phyloP scores from a whole-genome alignment of 768 basidiomycete species.

The Lyophyllum shimeji region DNA sequence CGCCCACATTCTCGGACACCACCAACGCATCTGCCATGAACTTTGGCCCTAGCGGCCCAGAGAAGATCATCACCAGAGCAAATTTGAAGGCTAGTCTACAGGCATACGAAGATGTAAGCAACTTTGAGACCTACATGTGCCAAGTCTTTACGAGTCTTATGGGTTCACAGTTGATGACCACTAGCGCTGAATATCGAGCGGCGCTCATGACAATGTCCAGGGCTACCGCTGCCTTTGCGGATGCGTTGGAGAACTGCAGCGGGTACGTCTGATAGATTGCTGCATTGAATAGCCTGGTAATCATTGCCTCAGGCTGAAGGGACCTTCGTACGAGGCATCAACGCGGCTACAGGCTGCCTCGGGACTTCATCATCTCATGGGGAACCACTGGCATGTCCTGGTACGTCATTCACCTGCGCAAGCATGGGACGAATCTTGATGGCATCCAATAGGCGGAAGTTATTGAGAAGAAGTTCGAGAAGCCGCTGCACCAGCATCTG shows the following conservation, averaged over 20 bases:
- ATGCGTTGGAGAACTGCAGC: slow-evolving; percentile 82
- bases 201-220: slow-evolving; percentile 81
- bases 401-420: slow-evolving; percentile 40
- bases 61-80: slow-evolving; percentile 79
- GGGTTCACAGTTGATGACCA: slow-evolving; percentile 61
- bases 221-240: slow-evolving; percentile 82
- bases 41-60: slow-evolving; percentile 71
- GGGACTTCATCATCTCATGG: slow-evolving; percentile 88
- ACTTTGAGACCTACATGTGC: slow-evolving; percentile 1
- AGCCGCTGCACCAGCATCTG: slow-evolving; percentile 81
- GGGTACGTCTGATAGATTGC: slow-evolving; percentile 47
- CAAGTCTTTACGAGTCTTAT: background rate
- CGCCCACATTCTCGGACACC: slow-evolving; percentile 81
- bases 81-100: slow-evolving; percentile 78
- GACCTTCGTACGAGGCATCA: slow-evolving; percentile 77
- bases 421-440: slow-evolving; percentile 8
- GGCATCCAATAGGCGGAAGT: slow-evolving; percentile 63
- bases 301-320: slow-evolving; percentile 56
- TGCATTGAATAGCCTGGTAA: background rate
- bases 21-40: slow-evolving; percentile 79
- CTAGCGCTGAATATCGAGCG: slow-evolving; percentile 76
- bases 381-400: slow-evolving; percentile 91
- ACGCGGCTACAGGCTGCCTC: slow-evolving; percentile 83
- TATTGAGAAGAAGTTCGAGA: slow-evolving; percentile 85
- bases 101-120: slow-evolving; percentile 76